Base-by-base conservation (phyloP, 805 yeast species). In the Suhomyces xylopsoci region DNA sequence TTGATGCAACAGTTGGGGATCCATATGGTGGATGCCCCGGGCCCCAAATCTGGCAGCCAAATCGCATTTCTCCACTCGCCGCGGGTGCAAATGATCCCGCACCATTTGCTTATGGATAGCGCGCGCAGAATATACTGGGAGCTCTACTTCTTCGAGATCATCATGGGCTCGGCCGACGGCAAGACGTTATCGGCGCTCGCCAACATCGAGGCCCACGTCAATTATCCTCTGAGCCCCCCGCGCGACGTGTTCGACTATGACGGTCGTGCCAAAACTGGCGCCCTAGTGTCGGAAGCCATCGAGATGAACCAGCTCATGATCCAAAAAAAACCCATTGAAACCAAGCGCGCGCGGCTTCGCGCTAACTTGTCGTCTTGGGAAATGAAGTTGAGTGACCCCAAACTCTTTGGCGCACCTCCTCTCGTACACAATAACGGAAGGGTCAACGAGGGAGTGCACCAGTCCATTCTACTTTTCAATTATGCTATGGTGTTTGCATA, bases 401-500 rank as follows among this genome's bases (percentile, higher is more conserved):
- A 70, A 38, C 55, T 70, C 17, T 75, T 71, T 54, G 65, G 68
- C 49, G 63, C 75, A 8, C 81, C 82, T 0, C 71, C 70, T 50
- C 62, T 81, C 28, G 69, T 80, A 10, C 70, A 73, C 55, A 58
- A 68, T 14, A 64, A 64, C 55, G 84, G 84, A 1, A 55, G 55
- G 5, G 79, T 80, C 10, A 81, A 81, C 58, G 83, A 81, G 52
- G 84, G 84, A 26, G 77, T 80, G 3, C 82, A 79, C 50, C 83
- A 81, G 57, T 73, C 82, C 1, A 68, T 77, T 8, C 67, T 79
- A 51, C 62, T 81, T 62, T 67, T 76, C 49, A 77, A 76, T 52
- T 80, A 80, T 62, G 82, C 84, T 1, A 78, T 77, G 55, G 78
- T 81, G n/a, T 80, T 80, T 56, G 77, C 80, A 3, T 82, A 80